Percentiles rank a stretch among this genome's conserved stretches.
Evolutionary conservation across 345 rosid species (phyloP).

Genomic region (Gossypioides kirkii): DNA sequence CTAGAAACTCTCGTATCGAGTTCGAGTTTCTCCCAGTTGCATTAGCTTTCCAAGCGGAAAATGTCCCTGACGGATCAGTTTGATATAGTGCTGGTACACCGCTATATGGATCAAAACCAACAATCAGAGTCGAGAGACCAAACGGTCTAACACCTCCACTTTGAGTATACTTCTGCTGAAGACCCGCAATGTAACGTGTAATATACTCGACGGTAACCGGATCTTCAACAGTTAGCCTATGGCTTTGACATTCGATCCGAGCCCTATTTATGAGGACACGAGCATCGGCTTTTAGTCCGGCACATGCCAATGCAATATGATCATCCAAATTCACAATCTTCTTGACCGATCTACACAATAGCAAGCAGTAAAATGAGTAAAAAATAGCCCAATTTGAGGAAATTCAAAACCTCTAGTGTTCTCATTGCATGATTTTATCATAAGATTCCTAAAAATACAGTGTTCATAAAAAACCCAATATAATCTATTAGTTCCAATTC

Average conservation of each 20-base stretch:
- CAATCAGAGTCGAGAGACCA: conserved; percentile 54
- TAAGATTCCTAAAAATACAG: not conserved
- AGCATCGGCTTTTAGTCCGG: conserved; percentile 63
- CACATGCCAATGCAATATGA: conserved; percentile 68
- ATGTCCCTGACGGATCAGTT: conserved; percentile 76
- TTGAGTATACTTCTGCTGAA: conserved; percentile 76
- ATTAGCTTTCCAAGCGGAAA: conserved; percentile 81
- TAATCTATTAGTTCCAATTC: not conserved
- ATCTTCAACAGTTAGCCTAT: conserved; percentile 72
- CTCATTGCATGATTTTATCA: not conserved
- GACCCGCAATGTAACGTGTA: conserved; percentile 68
- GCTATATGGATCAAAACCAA: conserved; percentile 62
- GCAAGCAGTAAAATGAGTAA: not conserved
- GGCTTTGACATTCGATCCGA: conserved; percentile 54
- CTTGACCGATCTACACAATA: conserved; percentile 48
- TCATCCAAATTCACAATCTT: conserved; percentile 69
- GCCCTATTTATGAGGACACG: conserved; percentile 49
- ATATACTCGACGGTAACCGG: conserved; percentile 74
- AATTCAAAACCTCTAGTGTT: not conserved
- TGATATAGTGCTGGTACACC: conserved; percentile 56
- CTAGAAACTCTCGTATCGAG: conserved; percentile 63
- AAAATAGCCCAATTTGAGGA: not conserved
- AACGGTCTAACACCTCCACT: conserved; percentile 71
- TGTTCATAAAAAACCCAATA: too few species aligned
- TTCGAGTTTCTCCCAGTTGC: conserved; percentile 77